These are phyloP conservation scores for Penicillium taxi DNA, from an alignment of 495 filamentous ascomycete genomes.

Conservation along the genomic window DNA sequence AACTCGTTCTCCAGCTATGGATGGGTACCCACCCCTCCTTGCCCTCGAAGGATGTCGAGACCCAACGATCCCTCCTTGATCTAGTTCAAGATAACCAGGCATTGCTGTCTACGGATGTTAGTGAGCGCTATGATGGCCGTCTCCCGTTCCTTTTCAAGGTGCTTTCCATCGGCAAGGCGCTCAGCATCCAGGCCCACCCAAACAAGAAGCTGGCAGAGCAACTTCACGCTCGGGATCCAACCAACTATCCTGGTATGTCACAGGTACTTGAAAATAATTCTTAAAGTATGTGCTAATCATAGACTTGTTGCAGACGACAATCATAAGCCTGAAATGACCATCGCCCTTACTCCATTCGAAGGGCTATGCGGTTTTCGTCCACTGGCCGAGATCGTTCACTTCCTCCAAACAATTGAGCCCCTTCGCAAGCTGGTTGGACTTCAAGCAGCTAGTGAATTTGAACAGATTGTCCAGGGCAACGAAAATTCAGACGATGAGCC, in stretches of 20 bases:
- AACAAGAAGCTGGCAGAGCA: constrained; percentile 95
- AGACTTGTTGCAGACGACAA: constrained; percentile 64
- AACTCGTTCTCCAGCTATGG: constrained; percentile 59
- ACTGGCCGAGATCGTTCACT: constrained; percentile 75
- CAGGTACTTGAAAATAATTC: neutral
- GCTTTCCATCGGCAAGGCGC: constrained; percentile 82
- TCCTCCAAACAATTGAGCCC: constrained; percentile 64
- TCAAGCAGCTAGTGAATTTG: constrained; percentile 55
- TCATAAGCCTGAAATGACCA: constrained; percentile 99
- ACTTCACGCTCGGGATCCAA: constrained; percentile 75
- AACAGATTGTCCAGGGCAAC: constrained; percentile 55
- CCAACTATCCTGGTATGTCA: constrained; percentile 74
- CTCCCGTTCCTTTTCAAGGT: constrained; percentile 98
- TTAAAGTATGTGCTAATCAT: neutral
- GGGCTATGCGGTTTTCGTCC: constrained; percentile 94
- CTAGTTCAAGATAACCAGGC: constrained; percentile 82
- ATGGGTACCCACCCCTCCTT: constrained; percentile 98
- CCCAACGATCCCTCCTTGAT: constrained; percentile 80
- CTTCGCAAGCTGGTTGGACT: constrained; percentile 73
- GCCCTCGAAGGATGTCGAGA: constrained; percentile 80
- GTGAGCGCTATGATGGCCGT: constrained; percentile 63
- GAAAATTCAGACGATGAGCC: constrained; percentile 52
- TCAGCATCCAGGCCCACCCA: constrained; percentile 95
- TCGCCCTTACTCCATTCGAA: constrained; percentile 92
- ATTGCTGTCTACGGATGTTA: constrained; percentile 64